Conservation (phyloP, 2,329 filamentous ascomycete species). For the Neoascochyta sp. region DNA sequence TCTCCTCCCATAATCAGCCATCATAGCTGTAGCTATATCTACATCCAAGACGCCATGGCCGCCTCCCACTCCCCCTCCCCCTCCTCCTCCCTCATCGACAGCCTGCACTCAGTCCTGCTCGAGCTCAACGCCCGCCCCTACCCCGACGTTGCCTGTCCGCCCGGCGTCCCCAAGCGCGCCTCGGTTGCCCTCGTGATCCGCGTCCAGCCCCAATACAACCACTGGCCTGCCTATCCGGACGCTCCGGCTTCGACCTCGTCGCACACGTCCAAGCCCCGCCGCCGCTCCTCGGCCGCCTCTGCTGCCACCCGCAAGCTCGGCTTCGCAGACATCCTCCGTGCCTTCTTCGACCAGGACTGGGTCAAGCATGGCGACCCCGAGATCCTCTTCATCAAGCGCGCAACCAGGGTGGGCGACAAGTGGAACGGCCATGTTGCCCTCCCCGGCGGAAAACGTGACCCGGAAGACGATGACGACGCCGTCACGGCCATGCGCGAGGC, state of each 20-base stretch:
- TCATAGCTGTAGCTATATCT: background rate
- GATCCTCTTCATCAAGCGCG: slow-evolving; percentile 68
- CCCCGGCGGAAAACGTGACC: slow-evolving; percentile 64
- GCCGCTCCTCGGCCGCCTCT: slow-evolving; percentile 26
- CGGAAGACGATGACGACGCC: slow-evolving; percentile 59
- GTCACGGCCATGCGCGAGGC: slow-evolving; percentile 63
- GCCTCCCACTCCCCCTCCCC: background rate
- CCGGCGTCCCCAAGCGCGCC: slow-evolving; percentile 56
- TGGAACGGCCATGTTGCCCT: slow-evolving; percentile 69
- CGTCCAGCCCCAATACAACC: slow-evolving; percentile 55
- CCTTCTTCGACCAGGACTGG: slow-evolving; percentile 64
- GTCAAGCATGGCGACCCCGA: slow-evolving; percentile 64
- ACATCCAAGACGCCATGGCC: slow-evolving; percentile 13
- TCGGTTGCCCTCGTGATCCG: slow-evolving; percentile 64
- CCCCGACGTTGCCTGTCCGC: slow-evolving; percentile 48
- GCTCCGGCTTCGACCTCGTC: slow-evolving; percentile 13
- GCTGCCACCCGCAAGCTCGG: slow-evolving; percentile 24
- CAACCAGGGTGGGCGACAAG: slow-evolving; percentile 60
- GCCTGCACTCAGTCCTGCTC: slow-evolving; percentile 43
- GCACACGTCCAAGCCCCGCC: slow-evolving; percentile 16
- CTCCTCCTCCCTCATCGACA: slow-evolving; percentile 28
- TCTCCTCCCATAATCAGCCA: too few relatives aligned
- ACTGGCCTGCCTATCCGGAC: slow-evolving; percentile 46
- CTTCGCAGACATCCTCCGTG: slow-evolving; percentile 45
- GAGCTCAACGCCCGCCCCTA: slow-evolving; percentile 47